A percentile compares a stretch with the other conserved stretches of the same genome.
These are phyloP conservation scores for Cajanus cajan DNA, from an alignment of 306 rosid species.

Conservation along the genomic window DNA sequence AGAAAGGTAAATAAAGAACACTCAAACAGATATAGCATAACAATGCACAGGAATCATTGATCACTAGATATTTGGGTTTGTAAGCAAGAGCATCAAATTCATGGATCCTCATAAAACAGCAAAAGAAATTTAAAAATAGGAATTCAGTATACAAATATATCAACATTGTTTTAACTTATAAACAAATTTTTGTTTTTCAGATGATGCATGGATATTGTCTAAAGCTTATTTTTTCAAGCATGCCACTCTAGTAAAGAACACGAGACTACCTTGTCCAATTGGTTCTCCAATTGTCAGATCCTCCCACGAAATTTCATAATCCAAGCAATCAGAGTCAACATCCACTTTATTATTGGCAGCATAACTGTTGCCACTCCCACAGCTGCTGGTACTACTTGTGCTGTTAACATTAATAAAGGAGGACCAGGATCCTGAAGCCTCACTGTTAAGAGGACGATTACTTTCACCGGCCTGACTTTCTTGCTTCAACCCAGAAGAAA, in stretches of 20 bases:
- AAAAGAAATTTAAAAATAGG: conserved; percentile 9
- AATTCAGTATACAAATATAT: background rate
- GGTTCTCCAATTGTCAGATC: conserved; percentile 89
- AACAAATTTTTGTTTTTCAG: background rate
- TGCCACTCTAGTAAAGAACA: background rate
- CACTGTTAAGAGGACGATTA: conserved; percentile 55
- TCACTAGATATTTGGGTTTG: conserved; percentile 24
- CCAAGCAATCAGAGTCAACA: conserved; percentile 75
- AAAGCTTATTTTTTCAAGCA: conserved; percentile 27
- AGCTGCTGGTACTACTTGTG: conserved; percentile 93
- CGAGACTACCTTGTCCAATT: conserved; percentile 87
- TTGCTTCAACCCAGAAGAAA: conserved; percentile 38
- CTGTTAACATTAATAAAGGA: conserved; percentile 77
- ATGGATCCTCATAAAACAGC: background rate
- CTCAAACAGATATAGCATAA: conserved; percentile 17
- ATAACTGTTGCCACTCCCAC: conserved; percentile 81
- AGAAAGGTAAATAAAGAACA: conserved; percentile 24
- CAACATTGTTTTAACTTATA: background rate
- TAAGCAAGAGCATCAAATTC: background rate
- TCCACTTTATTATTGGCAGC: conserved; percentile 71
- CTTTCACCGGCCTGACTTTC: conserved; percentile 59
- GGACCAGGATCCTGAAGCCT: conserved; percentile 89
- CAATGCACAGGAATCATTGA: conserved; percentile 2
- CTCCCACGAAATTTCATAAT: conserved; percentile 96
- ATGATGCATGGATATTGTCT: conserved; percentile 9